Base-by-base conservation (phyloP, 2,329 filamentous ascomycete species). In the Botrytis fragariae region DNA sequence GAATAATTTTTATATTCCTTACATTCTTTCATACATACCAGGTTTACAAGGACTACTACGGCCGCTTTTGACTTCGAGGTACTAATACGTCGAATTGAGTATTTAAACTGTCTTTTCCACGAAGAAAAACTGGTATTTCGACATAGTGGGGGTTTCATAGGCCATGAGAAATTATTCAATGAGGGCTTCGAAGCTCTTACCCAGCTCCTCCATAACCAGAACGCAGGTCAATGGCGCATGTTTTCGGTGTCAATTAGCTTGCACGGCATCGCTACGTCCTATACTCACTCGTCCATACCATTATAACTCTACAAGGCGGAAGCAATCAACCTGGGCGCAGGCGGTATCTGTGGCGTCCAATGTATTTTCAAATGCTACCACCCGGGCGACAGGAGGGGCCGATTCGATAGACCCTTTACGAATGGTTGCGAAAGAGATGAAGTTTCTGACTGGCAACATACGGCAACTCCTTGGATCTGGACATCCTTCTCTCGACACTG, bases 371-470 rank as follows among this genome's bases (percentile, higher is more conserved):
- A 92, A 91, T 81, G 89, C 88, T 62, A 86, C 91, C 75, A 81
- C 83, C 65, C 88, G 77, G 86, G 88, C 77, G 86, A 75, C 89
- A 72, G 86, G 88, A 75, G 89, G 90, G 77, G 88, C 89, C 74
- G 89, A 97, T 84, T 89, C 90, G 75, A 89, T 97, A 79, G 95
- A 98, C 82, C 95, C 95, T 48, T 87, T 98, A 80, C 90, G 93
- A 75, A 92, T 93, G 48, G 95, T 98, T 48, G 95, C 93, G 75
- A 97, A 97, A 84, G 95, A 98, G 86, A 93, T 99, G 91, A 96
- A 97, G 83, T 97, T 95, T 79, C 85, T 98, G 80, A 97, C 93
- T 18, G 94, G 94, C 72, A 97, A 98, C 79, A 97, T 98, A 83
- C 89, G 93, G 75, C 93, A 97, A 81, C 87, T 98, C n/a, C 86